phyloP scores from a whole-genome alignment of 2,329 filamentous ascomycete genomes.

The Aspergillus ochraceus region DNA sequence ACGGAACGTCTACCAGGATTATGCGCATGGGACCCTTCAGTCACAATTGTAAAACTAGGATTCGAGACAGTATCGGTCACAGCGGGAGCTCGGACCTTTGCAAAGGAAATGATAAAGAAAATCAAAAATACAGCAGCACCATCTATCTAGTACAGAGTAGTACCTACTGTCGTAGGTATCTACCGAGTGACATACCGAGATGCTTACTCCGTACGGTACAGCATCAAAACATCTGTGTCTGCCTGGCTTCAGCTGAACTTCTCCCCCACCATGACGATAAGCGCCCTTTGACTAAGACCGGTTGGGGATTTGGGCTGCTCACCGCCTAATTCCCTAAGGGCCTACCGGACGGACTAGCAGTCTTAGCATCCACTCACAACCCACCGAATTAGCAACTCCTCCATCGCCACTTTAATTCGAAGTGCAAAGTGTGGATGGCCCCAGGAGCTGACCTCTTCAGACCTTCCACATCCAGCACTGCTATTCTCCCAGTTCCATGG shows the following conservation, averaged over 20 bases:
- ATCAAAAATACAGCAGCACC: background rate
- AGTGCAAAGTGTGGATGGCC: slow-evolving; percentile 1
- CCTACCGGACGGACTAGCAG: background rate
- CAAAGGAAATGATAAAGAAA: background rate
- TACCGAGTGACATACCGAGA: background rate
- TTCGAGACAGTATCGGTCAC: too few species aligned
- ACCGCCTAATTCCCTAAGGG: slow-evolving; percentile 6
- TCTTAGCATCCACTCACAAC: background rate
- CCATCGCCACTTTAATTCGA: slow-evolving; percentile 13
- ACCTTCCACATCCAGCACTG: slow-evolving; percentile 12
- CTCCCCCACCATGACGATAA: slow-evolving; percentile 9
- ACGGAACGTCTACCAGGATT: background rate
- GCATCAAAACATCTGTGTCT: background rate
- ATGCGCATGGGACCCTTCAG: background rate
- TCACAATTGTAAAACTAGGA: background rate
- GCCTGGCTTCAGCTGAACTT: slow-evolving; percentile 9
- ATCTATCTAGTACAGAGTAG: background rate
- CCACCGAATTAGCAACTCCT: slow-evolving; percentile 4
- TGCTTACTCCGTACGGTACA: background rate
- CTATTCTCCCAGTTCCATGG: slow-evolving; percentile 16
- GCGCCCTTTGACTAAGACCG: background rate
- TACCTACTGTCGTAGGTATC: background rate
- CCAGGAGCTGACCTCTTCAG: background rate
- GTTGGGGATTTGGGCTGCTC: background rate
- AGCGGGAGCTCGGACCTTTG: background rate